phyloP scores from a whole-genome alignment of 225 moss, liverwort and hornwort species.

The Pseudoscleropodium purum region DNA sequence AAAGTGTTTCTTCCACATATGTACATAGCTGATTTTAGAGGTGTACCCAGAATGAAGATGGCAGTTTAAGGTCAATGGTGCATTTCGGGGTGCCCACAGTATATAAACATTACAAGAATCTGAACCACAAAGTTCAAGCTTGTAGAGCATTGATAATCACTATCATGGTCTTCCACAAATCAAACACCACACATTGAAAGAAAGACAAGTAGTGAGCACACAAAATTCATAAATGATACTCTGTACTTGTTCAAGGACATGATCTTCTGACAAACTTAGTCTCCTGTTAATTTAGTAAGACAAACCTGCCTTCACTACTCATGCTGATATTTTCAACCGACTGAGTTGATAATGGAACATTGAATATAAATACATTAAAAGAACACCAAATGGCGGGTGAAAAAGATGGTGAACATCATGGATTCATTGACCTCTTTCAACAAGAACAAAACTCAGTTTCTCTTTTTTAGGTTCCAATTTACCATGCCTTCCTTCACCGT shows the following conservation, averaged over 20 bases:
- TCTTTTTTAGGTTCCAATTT: background rate
- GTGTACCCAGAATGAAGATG: too few species aligned
- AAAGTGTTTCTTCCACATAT: too few species aligned
- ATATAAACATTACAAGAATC: too few species aligned
- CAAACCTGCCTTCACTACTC: background rate
- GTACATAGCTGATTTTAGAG: too few species aligned
- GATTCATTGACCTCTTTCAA: too few species aligned
- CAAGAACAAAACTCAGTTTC: background rate
- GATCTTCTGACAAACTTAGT: background rate
- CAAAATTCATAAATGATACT: background rate
- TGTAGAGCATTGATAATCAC: too few species aligned
- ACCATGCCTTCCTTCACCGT: background rate
- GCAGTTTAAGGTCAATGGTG: too few species aligned
- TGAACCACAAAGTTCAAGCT: too few species aligned
- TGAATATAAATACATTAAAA: background rate
- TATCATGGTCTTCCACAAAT: background rate
- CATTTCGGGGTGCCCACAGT: too few species aligned
- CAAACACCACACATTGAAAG: background rate
- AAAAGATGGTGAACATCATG: background rate
- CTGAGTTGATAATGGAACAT: background rate
- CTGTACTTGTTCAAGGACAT: rapidly evolving
- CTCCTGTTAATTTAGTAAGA: background rate
- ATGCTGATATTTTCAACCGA: background rate
- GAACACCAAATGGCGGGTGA: background rate
- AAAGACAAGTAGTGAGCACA: background rate